These are phyloP conservation scores for Diaporthe amygdali DNA, from an alignment of 2,329 filamentous ascomycete species.

Conservation along the genomic window DNA sequence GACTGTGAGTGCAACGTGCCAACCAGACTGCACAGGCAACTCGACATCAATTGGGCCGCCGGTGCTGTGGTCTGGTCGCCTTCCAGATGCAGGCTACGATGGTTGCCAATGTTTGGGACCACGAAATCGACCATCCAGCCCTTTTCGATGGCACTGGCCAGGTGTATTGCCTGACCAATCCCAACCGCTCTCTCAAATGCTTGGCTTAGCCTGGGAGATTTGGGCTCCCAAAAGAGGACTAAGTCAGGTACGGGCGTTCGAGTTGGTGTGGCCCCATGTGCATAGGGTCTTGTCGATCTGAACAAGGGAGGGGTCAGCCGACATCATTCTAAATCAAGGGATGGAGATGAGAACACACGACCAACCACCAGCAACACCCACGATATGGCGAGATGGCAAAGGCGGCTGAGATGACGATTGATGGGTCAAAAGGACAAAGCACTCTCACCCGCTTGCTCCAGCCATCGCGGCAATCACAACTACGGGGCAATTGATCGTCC, in stretches of 20 bases:
- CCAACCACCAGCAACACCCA: background rate
- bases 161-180: conserved; percentile 3
- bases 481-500: background rate
- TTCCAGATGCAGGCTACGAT: background rate
- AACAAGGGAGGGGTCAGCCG: conserved; percentile 1
- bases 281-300: background rate
- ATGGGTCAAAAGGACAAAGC: conserved; percentile 1
- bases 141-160: background rate
- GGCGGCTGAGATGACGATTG: conserved; percentile 6
- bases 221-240: conserved; percentile 4
- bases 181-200: conserved; percentile 8
- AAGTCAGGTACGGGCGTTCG: conserved; percentile 4
- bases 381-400: background rate
- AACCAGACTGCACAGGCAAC: background rate
- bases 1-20: background rate
- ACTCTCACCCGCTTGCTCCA: background rate
- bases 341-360: background rate
- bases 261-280: background rate
- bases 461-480: background rate
- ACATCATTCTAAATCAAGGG: background rate
- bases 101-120: background rate
- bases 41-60: background rate
- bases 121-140: background rate
- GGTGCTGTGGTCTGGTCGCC: background rate
- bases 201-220: conserved; percentile 12